These are phyloP conservation scores for Trametes polyzona DNA, from an alignment of 1,284 basidiomycete genomes.

Conservation along the genomic window DNA sequence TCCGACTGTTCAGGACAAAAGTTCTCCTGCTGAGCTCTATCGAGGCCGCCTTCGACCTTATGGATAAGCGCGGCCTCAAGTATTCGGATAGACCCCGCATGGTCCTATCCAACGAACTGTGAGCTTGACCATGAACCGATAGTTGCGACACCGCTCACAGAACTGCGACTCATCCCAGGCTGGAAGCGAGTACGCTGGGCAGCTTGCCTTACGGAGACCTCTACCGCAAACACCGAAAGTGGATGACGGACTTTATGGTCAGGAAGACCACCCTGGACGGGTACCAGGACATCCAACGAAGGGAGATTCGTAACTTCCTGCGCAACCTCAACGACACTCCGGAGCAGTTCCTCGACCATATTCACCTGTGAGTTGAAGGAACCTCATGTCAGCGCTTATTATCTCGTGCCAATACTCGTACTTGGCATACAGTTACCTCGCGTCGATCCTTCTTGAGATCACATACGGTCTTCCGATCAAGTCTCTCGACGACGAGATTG, in stretches of 20 bases:
- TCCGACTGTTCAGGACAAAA: constrained; percentile 32
- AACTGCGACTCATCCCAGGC: constrained; percentile 13
- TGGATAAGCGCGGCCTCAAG: constrained; percentile 43
- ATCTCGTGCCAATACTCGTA: too few relatives aligned
- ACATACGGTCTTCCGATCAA: constrained; percentile 30
- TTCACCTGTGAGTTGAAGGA: constrained; percentile 31
- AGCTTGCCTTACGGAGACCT: constrained; percentile 31
- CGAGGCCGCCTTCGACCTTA: constrained; percentile 40
- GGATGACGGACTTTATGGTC: constrained; percentile 33
- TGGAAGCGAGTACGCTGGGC: constrained; percentile 24
- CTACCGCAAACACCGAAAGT: constrained; percentile 37
- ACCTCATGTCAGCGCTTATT: too few relatives aligned
- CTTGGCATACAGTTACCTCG: constrained; percentile 22
- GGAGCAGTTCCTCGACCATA: constrained; percentile 25
- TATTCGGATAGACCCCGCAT: constrained; percentile 43
- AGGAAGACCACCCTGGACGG: constrained; percentile 22
- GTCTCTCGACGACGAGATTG: constrained; percentile 28
- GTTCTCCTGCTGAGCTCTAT: constrained; percentile 42
- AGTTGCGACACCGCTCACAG: not conserved
- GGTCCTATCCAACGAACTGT: constrained; percentile 34
- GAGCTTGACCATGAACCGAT: not conserved
- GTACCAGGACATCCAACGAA: constrained; percentile 29
- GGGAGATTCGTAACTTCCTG: constrained; percentile 32
- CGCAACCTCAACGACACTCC: constrained; percentile 27
- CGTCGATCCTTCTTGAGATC: constrained; percentile 27